phyloP scores from a whole-genome alignment of 2,329 filamentous ascomycete species.

The Aspergillus melleus region DNA sequence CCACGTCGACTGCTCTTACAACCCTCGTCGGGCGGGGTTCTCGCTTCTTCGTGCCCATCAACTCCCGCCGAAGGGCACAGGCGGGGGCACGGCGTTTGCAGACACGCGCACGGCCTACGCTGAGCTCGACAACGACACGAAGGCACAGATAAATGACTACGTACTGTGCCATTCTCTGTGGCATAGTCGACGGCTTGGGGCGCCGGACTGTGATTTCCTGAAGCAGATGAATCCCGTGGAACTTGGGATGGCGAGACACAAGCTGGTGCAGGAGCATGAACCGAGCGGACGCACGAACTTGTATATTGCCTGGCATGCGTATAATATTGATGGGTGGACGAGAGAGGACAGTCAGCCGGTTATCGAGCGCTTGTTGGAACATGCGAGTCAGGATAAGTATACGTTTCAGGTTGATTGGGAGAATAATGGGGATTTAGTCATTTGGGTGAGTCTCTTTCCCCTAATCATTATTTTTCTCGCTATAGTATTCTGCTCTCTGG shows the following conservation, averaged over 20 bases:
- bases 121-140: not conserved
- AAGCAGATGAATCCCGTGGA: not conserved
- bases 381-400: not conserved
- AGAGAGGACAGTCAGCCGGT: not conserved
- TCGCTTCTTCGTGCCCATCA: conserved; percentile 53
- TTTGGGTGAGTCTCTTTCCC: not conserved
- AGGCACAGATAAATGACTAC: not conserved
- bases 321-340: not conserved
- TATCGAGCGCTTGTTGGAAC: not conserved
- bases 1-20: conserved; percentile 59
- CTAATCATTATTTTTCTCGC: too few species aligned
- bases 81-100: conserved; percentile 56
- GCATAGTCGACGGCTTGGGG: not conserved
- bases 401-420: not conserved
- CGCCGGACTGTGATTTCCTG: not conserved
- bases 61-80: conserved; percentile 50
- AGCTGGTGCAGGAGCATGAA: not conserved
- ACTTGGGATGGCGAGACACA: not conserved
- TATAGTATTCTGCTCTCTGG: too few species aligned
- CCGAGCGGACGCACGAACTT: not conserved
- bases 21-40: conserved; percentile 54
- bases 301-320: not conserved
- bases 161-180: not conserved
- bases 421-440: not conserved
- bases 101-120: conserved; percentile 39